Evolutionary conservation across 768 basidiomycete genomes (phyloP).

Genomic region (Boletus speciosus): DNA sequence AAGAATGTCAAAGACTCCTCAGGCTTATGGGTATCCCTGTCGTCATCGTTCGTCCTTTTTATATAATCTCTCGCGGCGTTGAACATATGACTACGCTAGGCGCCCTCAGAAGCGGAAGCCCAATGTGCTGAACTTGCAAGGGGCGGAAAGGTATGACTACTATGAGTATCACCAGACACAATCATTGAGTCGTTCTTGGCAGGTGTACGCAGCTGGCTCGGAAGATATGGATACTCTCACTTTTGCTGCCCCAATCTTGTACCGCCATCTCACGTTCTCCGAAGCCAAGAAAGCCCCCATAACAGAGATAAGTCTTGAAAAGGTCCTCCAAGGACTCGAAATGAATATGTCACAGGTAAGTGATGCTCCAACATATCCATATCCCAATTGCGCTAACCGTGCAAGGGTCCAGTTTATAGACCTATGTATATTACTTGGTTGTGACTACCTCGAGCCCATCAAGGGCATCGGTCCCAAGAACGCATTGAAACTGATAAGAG

Average conservation of each 20-base stretch:
- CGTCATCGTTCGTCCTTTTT: conserved; percentile 62
- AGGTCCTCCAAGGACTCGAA: conserved; percentile 80
- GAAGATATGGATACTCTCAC: conserved; percentile 99
- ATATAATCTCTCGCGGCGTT: background rate
- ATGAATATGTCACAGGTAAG: conserved; percentile 88
- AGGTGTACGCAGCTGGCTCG: conserved; percentile 97
- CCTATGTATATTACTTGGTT: conserved; percentile 92
- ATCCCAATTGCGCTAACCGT: background rate
- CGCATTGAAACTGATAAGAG: conserved; percentile 87
- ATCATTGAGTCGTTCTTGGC: background rate
- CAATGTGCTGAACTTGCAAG: conserved; percentile 98
- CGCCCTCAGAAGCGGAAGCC: conserved; percentile 97
- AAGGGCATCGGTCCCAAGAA: conserved; percentile 95
- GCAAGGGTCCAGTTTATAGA: conserved; percentile 75
- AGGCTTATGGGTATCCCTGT: conserved; percentile 96
- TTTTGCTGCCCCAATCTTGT: conserved; percentile 86
- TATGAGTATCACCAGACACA: background rate
- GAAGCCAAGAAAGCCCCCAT: conserved; percentile 98
- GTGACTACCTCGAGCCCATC: conserved; percentile 99
- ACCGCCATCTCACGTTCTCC: conserved; percentile 95
- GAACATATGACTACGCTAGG: conserved; percentile 44
- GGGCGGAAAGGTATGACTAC: conserved; percentile 72
- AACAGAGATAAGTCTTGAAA: conserved; percentile 80
- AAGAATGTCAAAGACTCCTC: conserved; percentile 85
- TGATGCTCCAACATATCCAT: background rate